phyloP scores from a whole-genome alignment of 257 asterid genomes.

The Cynanchum wilfordii region DNA sequence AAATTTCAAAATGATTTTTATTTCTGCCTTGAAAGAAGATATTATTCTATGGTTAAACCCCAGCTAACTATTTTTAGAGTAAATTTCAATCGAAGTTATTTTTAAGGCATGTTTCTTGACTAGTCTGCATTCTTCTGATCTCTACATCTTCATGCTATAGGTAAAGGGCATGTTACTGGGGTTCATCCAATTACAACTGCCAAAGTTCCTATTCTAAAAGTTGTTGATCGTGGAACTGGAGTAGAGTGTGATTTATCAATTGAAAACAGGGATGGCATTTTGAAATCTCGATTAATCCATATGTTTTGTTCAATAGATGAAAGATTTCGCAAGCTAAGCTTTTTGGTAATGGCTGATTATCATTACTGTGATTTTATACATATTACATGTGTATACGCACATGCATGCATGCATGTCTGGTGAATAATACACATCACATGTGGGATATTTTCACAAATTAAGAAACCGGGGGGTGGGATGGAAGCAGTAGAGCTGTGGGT shows the following conservation, averaged over 20 bases:
- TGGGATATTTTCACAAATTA: background rate
- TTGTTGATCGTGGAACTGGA: slow-evolving; percentile 89
- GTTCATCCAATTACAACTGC: slow-evolving; percentile 80
- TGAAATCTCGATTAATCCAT: slow-evolving; percentile 67
- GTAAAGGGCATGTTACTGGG: slow-evolving; percentile 70
- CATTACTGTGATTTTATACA: background rate
- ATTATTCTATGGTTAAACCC: background rate
- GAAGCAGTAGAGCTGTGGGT: background rate
- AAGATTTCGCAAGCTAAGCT: slow-evolving; percentile 80
- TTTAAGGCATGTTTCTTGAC: background rate
- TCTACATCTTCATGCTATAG: slow-evolving; percentile 34
- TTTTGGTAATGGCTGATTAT: slow-evolving; percentile 57
- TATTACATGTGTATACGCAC: background rate
- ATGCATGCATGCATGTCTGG: background rate
- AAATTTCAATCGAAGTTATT: background rate
- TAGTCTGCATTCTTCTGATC: slow-evolving; percentile 14
- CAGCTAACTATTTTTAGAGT: background rate
- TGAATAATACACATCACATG: background rate
- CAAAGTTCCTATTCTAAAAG: slow-evolving; percentile 86
- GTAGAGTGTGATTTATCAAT: slow-evolving; percentile 94
- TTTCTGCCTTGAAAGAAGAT: background rate
- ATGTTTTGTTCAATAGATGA: slow-evolving; percentile 74
- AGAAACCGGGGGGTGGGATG: background rate
- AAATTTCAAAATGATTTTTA: background rate
- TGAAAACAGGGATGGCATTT: slow-evolving; percentile 87